Conservation (phyloP, 2,329 filamentous ascomycete genomes). For the Venturiaceae sp. region DNA sequence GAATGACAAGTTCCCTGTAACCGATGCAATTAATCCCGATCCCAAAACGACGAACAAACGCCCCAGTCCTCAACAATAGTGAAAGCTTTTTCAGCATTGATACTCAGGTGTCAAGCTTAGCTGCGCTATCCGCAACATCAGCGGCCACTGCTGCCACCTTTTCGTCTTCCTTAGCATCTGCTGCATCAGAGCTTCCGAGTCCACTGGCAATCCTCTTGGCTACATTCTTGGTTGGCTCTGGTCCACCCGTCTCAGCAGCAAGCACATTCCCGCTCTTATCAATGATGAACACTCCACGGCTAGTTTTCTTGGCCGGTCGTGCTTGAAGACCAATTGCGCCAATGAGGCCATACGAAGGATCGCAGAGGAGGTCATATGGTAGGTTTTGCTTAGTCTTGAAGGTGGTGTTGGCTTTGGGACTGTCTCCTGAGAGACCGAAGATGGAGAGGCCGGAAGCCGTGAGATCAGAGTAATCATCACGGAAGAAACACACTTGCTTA, state of each 20-base stretch:
- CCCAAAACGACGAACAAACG: too few relatives aligned
- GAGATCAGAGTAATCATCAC: conserved; percentile 69
- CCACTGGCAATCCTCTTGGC: conserved; percentile 55
- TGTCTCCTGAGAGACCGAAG: conserved; percentile 83
- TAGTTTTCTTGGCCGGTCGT: conserved; percentile 60
- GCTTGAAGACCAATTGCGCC: conserved; percentile 85
- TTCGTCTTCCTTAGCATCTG: conserved; percentile 20
- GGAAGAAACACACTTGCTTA: conserved; percentile 86
- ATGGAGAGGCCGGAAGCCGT: conserved; percentile 73
- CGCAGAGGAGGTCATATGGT: conserved; percentile 81
- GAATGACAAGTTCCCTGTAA: too few relatives aligned
- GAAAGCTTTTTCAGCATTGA: background rate
- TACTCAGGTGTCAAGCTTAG: background rate
- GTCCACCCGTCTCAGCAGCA: conserved; percentile 63
- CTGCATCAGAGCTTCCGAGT: background rate
- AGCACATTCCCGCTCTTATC: conserved; percentile 75
- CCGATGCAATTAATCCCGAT: too few relatives aligned
- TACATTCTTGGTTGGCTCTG: conserved; percentile 65
- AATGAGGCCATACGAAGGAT: conserved; percentile 65
- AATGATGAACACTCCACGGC: conserved; percentile 79
- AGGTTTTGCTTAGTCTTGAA: conserved; percentile 90
- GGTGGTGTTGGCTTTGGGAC: conserved; percentile 80
- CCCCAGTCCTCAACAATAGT: too few relatives aligned
- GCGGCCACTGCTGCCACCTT: conserved; percentile 30
- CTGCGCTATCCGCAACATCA: conserved; percentile 12